Base-by-base conservation (phyloP, 2,329 filamentous ascomycete genomes). In the Myotisia sp. region DNA sequence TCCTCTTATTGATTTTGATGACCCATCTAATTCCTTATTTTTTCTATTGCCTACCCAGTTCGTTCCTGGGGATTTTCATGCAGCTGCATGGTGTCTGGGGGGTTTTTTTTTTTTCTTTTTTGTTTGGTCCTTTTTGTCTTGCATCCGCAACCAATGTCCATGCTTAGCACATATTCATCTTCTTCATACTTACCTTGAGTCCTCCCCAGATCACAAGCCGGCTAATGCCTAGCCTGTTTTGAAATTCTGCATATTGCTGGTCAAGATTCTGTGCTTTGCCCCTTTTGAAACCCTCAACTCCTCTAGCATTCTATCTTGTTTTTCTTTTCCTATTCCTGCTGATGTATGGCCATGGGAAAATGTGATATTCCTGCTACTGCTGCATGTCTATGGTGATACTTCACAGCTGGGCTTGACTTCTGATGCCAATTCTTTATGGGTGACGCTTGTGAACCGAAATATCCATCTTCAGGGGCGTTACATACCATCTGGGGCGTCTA, bases 61-160 rank as follows among this genome's bases (percentile, higher is more conserved):
- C 17, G 16, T 33, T 33, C 31, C 26, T 22, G 31, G 21, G 22
- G 24, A 17, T 18, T 13, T 19, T 33, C 31, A 21, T 21, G 31
- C 21, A 26, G 31, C 31, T 16, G 31, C 31, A 33, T 33, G 31
- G 31, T 33, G 26, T 26, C 21, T 22, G 26, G 31, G 31, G 31
- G 31, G 19, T 19, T 33, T 19, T 16, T 33, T 24, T 26, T 33
- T 6, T 33, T 31, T n/a, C 8, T 13, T 31, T 22, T 13, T 21
- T 14, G 14, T 6, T 29, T 29, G 7, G 16, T 10, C n/a, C n/a
- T 31, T 12, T 22, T 20, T 13, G 12, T 20, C 3, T 21, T 22
- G 14, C 19, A n/a, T 18, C 13, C 20, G 14, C 20, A n/a, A n/a
- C n/a, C n/a, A n/a, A n/a, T n/a, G n/a, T n/a, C n/a, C n/a, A n/a